Evolutionary conservation across 1,139 yeast genomes (phyloP).

Genomic region (Pichia sp.): DNA sequence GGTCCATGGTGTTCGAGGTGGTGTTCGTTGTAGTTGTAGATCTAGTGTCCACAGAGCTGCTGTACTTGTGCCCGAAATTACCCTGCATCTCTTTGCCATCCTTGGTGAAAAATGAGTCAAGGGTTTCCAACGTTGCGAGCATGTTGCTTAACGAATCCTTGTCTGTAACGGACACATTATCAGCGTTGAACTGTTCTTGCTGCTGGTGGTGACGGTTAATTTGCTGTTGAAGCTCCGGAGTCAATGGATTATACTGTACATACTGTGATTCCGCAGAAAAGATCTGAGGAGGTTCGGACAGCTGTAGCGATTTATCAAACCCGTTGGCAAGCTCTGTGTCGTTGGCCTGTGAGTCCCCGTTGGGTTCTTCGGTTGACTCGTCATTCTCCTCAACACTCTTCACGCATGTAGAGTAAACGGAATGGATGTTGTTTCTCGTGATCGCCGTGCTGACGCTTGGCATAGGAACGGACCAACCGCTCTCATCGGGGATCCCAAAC

Average conservation of each 20-base stretch:
- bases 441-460: conserved; percentile 85
- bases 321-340: background rate
- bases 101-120: conserved; percentile 87
- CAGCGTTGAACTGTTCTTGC: conserved; percentile 18
- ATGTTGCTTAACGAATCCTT: conserved; percentile 81
- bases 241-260: conserved; percentile 37
- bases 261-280: conserved; percentile 39
- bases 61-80: conserved; percentile 30
- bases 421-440: conserved; percentile 89
- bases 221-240: conserved; percentile 29
- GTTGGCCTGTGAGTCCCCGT: conserved; percentile 24
- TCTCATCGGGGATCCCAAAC: conserved; percentile 95
- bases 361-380: conserved; percentile 17
- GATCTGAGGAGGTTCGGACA: conserved; percentile 12
- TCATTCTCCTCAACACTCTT: conserved; percentile 34
- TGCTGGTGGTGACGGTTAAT: conserved; percentile 35
- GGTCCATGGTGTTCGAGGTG: conserved; percentile 9
- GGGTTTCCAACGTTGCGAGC: conserved; percentile 94
- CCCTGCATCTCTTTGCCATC: conserved; percentile 39
- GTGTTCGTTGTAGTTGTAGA: conserved; percentile 32
- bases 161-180: conserved; percentile 40
- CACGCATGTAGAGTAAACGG: conserved; percentile 84
- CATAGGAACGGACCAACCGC: conserved; percentile 97
- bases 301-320: conserved; percentile 6
- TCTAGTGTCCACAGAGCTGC: conserved; percentile 38